Conservation (phyloP, 768 basidiomycete genomes). For the Tulasnella sp. region DNA sequence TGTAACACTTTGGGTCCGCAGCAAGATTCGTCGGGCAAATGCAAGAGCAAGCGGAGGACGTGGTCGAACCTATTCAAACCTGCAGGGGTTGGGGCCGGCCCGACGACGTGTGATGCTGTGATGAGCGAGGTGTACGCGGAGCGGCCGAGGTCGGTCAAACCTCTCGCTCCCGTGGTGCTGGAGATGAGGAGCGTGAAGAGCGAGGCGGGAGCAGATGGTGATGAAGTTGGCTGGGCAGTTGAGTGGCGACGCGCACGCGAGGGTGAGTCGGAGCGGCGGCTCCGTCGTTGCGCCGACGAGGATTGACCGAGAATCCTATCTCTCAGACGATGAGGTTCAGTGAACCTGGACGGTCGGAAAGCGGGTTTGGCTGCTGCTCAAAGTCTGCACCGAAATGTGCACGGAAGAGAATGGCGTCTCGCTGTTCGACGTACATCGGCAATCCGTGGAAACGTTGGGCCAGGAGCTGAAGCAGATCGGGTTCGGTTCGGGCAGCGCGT, state of each 20-base stretch:
- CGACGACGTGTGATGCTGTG: no score
- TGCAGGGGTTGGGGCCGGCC: constrained; percentile 33
- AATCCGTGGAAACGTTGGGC: constrained; percentile 61
- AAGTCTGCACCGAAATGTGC: constrained; percentile 38
- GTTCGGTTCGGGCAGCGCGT: neutral
- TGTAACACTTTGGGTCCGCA: constrained; percentile 38
- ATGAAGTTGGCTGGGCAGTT: constrained; percentile 86
- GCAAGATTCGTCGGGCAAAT: constrained; percentile 40
- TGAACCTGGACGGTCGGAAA: constrained; percentile 53
- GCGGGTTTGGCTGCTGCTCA: constrained; percentile 54
- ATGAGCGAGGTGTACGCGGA: constrained; percentile 51
- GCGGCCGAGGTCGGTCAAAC: constrained; percentile 52
- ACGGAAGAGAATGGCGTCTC: constrained; percentile 48
- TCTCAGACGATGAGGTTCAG: constrained; percentile 78
- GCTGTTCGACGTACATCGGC: constrained; percentile 72
- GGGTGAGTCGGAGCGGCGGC: constrained; percentile 61
- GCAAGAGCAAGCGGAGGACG: no score
- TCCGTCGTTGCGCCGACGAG: no score
- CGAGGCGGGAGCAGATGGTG: constrained; percentile 60
- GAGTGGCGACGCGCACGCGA: constrained; percentile 78
- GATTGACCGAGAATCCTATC: no score
- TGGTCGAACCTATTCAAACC: constrained; percentile 56
- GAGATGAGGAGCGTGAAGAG: constrained; percentile 68
- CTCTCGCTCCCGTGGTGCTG: constrained; percentile 59
- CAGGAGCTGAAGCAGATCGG: constrained; percentile 75